Evolutionary conservation across 768 basidiomycete species (phyloP).

Genomic region (Tremella mesenterica): DNA sequence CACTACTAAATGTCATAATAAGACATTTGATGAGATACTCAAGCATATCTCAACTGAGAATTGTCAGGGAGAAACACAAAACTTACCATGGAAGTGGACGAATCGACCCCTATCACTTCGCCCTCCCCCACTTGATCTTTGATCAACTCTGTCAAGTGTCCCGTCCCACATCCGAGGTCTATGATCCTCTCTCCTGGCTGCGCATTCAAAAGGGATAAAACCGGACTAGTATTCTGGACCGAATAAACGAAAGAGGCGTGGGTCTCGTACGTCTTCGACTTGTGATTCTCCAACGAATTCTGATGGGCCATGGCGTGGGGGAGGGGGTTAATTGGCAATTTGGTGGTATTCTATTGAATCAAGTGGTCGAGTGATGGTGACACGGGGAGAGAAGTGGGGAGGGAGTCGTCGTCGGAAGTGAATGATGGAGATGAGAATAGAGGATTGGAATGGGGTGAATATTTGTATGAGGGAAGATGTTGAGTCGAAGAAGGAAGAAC

Average conservation of each 20-base stretch:
- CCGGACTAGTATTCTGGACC: conserved; percentile 48
- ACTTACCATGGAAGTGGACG: conserved; percentile 63
- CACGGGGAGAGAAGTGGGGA: not conserved
- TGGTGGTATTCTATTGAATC: no score
- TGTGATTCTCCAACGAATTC: conserved; percentile 29
- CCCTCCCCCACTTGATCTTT: conserved; percentile 54
- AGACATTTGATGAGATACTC: no score
- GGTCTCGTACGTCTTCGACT: conserved; percentile 55
- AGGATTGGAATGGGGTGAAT: not conserved
- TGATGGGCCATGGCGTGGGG: not conserved
- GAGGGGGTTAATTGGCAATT: not conserved
- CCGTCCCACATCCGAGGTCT: conserved; percentile 65
- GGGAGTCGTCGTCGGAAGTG: not conserved
- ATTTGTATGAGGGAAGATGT: not conserved
- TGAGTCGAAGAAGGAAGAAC: not conserved
- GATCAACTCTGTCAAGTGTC: conserved; percentile 61
- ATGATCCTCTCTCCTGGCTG: conserved; percentile 58
- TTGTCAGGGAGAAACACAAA: not conserved
- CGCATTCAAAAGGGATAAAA: conserved; percentile 58
- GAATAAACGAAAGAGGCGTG: conserved; percentile 63
- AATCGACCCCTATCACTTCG: conserved; percentile 60
- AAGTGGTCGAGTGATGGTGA: not conserved
- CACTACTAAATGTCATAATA: no score
- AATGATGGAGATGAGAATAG: not conserved
- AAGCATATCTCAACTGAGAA: no score